These are phyloP conservation scores for Magnusiomyces suaveolens DNA, from an alignment of 1,139 yeast species.

Conservation along the genomic window DNA sequence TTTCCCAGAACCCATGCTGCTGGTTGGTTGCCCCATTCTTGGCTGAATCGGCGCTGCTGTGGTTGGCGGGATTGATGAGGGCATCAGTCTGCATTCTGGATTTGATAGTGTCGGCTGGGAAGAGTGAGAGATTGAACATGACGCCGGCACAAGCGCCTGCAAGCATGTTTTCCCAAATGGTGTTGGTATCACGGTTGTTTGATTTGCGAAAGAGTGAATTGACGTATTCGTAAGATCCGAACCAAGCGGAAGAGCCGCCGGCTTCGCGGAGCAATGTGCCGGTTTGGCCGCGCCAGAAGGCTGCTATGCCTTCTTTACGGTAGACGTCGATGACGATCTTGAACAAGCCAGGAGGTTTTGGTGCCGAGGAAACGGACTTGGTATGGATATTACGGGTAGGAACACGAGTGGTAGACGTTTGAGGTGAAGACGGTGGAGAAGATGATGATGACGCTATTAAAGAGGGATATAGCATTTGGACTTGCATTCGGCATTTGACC, in stretches of 20 bases:
- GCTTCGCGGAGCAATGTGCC: conserved; percentile 77
- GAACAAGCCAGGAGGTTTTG: neutral
- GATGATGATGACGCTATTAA: neutral
- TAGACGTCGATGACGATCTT: conserved; percentile 30
- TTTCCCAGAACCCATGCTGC: conserved; percentile 29
- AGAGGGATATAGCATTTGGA: conserved; percentile 34
- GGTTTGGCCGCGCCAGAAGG: conserved; percentile 77
- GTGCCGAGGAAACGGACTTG: neutral
- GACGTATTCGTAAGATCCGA: conserved; percentile 70
- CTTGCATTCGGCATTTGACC: conserved; percentile 81
- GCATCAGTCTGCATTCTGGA: conserved; percentile 72
- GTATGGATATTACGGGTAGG: conserved; percentile 1
- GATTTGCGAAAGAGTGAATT: conserved; percentile 33
- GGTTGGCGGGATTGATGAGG: neutral
- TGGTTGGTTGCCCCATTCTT: neutral
- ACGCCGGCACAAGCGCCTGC: conserved; percentile 88
- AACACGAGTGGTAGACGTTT: neutral
- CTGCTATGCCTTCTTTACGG: conserved; percentile 22
- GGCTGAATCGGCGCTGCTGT: neutral
- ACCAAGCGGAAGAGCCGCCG: conserved; percentile 91
- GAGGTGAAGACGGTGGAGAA: neutral
- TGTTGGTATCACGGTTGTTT: conserved; percentile 20
- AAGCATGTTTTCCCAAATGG: conserved; percentile 47
- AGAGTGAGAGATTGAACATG: conserved; percentile 65
- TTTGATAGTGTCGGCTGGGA: conserved; percentile 87